Evolutionary conservation across 2,329 filamentous ascomycete genomes (phyloP).

Genomic region (Penicillium digitatum): DNA sequence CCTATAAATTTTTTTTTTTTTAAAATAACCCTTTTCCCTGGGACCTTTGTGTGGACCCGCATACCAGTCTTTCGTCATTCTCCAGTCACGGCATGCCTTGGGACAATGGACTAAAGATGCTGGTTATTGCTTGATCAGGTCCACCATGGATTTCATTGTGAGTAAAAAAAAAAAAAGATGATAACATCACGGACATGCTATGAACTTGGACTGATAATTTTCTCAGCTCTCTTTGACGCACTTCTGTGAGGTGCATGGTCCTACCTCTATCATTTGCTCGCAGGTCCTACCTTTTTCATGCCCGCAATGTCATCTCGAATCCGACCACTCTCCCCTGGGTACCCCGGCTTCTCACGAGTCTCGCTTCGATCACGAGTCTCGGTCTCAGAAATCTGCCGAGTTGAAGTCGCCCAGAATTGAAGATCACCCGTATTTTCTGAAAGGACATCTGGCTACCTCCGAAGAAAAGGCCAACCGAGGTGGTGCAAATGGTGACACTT

Average conservation of each 20-base stretch:
- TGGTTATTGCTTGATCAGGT: conserved; percentile 5
- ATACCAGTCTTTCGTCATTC: conserved; percentile 24
- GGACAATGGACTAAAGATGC: conserved; percentile 32
- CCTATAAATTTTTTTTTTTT: not conserved
- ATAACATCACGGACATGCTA: too few species aligned
- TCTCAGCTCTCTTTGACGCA: conserved; percentile 57
- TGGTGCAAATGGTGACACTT: conserved; percentile 50
- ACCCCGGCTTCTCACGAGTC: conserved; percentile 24
- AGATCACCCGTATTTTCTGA: conserved; percentile 52
- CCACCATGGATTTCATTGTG: conserved; percentile 46
- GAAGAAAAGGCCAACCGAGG: conserved; percentile 47
- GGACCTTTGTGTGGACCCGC: conserved; percentile 19
- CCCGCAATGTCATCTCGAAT: conserved; percentile 48
- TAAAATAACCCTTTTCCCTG: conserved; percentile 13
- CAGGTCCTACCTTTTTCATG: conserved; percentile 55
- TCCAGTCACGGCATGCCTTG: conserved; percentile 27
- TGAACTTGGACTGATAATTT: conserved; percentile 4
- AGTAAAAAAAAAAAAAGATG: conserved; percentile 18
- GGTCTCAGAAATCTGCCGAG: conserved; percentile 15
- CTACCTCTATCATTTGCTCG: conserved; percentile 59
- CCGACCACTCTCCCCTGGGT: conserved; percentile 38
- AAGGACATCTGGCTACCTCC: conserved; percentile 33
- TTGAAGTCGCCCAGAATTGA: conserved; percentile 38
- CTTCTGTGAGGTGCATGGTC: conserved; percentile 61
- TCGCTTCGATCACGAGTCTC: conserved; percentile 11